phyloP scores from a whole-genome alignment of 2,329 filamentous ascomycete genomes.

The Fusarium annulatum region DNA sequence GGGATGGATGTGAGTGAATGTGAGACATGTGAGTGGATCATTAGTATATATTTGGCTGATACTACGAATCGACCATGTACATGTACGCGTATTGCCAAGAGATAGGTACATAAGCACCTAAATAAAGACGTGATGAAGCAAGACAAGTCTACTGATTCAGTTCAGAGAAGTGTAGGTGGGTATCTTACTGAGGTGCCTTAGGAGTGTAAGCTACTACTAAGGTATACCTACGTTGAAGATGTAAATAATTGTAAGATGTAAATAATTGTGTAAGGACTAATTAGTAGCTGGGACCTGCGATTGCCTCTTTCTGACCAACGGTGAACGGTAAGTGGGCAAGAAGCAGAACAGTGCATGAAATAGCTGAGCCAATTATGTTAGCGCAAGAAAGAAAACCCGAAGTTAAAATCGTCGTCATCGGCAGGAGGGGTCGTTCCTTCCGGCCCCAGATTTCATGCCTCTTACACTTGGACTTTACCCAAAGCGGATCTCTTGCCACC shows the following conservation, averaged over 20 bases:
- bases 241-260: neutral
- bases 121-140: neutral
- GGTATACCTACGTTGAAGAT: neutral
- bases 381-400: neutral
- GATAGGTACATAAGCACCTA: neutral
- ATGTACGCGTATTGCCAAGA: neutral
- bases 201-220: neutral
- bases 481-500: conserved; percentile 35
- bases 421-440: conserved; percentile 13
- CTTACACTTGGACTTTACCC: conserved; percentile 10
- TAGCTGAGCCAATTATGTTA: conserved; percentile 8
- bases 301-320: neutral
- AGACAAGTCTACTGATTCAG: neutral
- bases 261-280: neutral
- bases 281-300: neutral
- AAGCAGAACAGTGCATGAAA: neutral
- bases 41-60: neutral
- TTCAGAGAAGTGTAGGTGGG: neutral
- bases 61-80: neutral
- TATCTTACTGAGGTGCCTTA: neutral
- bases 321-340: neutral
- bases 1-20: neutral
- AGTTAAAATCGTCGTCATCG: conserved; percentile 22
- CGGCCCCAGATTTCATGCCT: conserved; percentile 30
- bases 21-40: conserved; percentile 17